Base-by-base conservation (phyloP, 2,329 filamentous ascomycete species). In the Alternaria triticina region DNA sequence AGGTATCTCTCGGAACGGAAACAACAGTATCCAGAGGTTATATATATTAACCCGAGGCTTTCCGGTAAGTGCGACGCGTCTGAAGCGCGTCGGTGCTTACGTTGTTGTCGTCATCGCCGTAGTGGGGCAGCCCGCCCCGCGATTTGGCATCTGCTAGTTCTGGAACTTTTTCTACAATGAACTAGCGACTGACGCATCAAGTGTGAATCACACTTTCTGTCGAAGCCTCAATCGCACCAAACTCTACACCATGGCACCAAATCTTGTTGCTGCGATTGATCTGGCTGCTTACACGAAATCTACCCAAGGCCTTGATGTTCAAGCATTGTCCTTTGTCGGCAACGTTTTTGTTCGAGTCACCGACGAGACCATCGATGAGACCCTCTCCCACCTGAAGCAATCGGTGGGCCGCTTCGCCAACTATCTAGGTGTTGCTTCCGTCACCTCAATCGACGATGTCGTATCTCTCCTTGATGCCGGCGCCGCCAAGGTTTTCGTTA, bases 401-500 rank as follows among this genome's bases (percentile, higher is more conserved):
- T 86, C 88, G 45, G 86, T 89, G 67, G 82, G 84, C 57, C 79
- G 81, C 9, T 86, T 88, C 57, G 79, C 85, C 69, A 87, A 92
- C 68, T 94, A 91, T 78, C 87, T 97, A 69, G 93, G 97, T 73
- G 93, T 90, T 54, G 90, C 91, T 5, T 82, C 82, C 22, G 85
- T 98, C 43, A 80, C 87, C 30, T 89, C 89, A 11, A 83, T 84
- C 59, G 90, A 94, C 69, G 91, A 96, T 67, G 84, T 98, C 36
- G 82, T 95, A 57, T 87, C 91, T 50, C 86, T 98, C 36, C 88
- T 99, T 59, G 92, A 99, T 78, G 88, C 89, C 67, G 96, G 96
- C 63, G 93, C 94, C 7, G 88, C 89, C 56, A 96, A 91, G 77
- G 90, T 96, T 66, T 96, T 98, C 78, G 91, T 97, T 54, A 86